Evolutionary conservation across 2,329 filamentous ascomycete genomes (phyloP), one percentile per base, ranked within the genome.

Genomic region (Westerdykella aurantiaca): DNA sequence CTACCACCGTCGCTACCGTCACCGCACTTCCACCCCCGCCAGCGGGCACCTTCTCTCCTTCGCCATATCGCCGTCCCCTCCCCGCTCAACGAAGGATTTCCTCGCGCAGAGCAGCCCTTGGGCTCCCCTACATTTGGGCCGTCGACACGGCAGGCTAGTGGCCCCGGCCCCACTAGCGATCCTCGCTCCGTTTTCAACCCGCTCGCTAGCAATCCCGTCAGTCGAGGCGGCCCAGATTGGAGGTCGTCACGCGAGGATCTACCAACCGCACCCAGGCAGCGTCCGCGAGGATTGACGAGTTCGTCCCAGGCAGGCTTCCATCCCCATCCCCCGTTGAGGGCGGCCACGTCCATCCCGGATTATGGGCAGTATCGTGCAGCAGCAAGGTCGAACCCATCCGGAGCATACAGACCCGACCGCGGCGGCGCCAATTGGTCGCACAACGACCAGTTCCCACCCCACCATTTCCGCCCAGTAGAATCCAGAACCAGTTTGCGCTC

Each of bases 401-500:
- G 56, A 12, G 60, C 60, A 14, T 67, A 64, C 52, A 59, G 60
- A 39, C 63, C 61, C 6, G 65, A 67, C 39, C 60, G 63, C 17
- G 61, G 64, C 18, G 66, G 56, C 38, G 60, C 53, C 18, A 66
- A 60, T 48, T 66, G 56, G 61, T 66, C 57, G 29, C 66, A 61
- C 49, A 61, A 48, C 34, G 66, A 60, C 46, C 61, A 55, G 39
- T 65, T 53, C 38, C 56, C 52, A 42, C 56, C 55, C 2, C 57
- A 53, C 38, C 56, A 58, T n/a, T 67, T 61, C 29, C 58, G 58
- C 23, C 46, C 48, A 10, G 64, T 68, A 34, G 72, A 76, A 47
- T 63, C 76, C 18, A 72, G 81, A 18, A 74, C 77, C 12, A 83
- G 80, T 49, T 74, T 79, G 50, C 74, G 79, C 42, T 84, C 81